Evolutionary conservation across 495 filamentous ascomycete genomes (phyloP).

Genomic region (Pyrenula massariospora): DNA sequence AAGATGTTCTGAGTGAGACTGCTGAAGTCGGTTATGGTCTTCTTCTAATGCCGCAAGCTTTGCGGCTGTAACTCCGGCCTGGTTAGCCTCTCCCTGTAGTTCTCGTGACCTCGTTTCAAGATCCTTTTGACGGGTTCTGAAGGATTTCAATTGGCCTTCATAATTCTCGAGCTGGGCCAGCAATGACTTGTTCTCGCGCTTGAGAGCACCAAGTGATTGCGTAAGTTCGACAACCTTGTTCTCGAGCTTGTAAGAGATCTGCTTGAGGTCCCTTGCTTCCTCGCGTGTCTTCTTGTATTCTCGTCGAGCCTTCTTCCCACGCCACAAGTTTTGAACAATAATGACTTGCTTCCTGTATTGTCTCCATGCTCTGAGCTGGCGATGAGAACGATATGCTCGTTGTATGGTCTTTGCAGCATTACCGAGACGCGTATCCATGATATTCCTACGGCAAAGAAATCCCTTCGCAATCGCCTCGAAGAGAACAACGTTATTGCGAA

Average conservation of each 20-base stretch:
- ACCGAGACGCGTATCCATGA: slow-evolving; percentile 86
- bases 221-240: slow-evolving; percentile 99
- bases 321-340: slow-evolving; percentile 88
- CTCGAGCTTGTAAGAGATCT: slow-evolving; percentile 97
- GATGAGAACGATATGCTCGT: slow-evolving; percentile 72
- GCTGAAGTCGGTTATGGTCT: slow-evolving; percentile 86
- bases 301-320: slow-evolving; percentile 68
- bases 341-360: slow-evolving; percentile 80
- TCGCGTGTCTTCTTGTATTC: slow-evolving; percentile 84
- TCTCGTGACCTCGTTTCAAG: slow-evolving; percentile 85
- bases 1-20: slow-evolving; percentile 72
- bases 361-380: slow-evolving; percentile 69
- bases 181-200: slow-evolving; percentile 82
- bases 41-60: slow-evolving; percentile 79
- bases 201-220: slow-evolving; percentile 82
- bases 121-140: slow-evolving; percentile 83
- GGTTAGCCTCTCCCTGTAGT: slow-evolving; percentile 90
- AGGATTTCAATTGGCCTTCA: slow-evolving; percentile 88
- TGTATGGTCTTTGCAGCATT: slow-evolving; percentile 89
- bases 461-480: slow-evolving; percentile 86
- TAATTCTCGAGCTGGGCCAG: slow-evolving; percentile 89
- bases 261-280: slow-evolving; percentile 93
- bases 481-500: slow-evolving; percentile 71
- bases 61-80: slow-evolving; percentile 89
- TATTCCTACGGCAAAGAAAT: slow-evolving; percentile 73